phyloP scores from a whole-genome alignment of 768 basidiomycete species.

The Xerocomellus chrysenteron region DNA sequence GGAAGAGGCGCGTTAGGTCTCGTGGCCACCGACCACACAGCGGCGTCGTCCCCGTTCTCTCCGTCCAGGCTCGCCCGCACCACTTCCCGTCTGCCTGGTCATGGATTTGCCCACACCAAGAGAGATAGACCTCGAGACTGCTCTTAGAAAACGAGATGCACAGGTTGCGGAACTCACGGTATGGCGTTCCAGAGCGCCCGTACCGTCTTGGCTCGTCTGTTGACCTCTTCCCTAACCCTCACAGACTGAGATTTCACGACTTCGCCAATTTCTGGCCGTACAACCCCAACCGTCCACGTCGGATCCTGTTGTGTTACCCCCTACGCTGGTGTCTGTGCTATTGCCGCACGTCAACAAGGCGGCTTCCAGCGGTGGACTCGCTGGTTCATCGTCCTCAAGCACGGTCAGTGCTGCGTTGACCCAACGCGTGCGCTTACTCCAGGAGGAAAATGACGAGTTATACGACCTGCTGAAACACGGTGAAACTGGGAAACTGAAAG shows the following conservation, averaged over 20 bases:
- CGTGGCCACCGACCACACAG: constrained; percentile 30
- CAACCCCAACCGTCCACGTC: constrained; percentile 59
- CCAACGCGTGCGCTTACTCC: constrained; percentile 67
- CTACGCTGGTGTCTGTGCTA: constrained; percentile 64
- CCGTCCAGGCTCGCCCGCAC: constrained; percentile 13
- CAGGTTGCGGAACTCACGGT: constrained; percentile 74
- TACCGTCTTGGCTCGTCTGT: constrained; percentile 16
- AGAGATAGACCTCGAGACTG: constrained; percentile 79
- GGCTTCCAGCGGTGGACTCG: constrained; percentile 29
- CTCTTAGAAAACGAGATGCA: constrained; percentile 71
- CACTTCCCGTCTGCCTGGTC: constrained; percentile 16
- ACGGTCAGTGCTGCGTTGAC: constrained; percentile 74
- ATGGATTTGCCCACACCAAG: constrained; percentile 75
- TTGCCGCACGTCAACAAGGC: constrained; percentile 60
- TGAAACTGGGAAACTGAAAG: constrained; percentile 80
- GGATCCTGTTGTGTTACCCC: constrained; percentile 68
- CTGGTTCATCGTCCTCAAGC: constrained; percentile 40
- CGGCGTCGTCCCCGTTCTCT: constrained; percentile 16
- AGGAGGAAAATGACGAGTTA: constrained; percentile 86
- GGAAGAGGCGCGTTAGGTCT: constrained; percentile 28
- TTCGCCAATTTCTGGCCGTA: constrained; percentile 62
- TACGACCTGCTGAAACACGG: constrained; percentile 71
- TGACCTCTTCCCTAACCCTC: constrained; percentile 13
- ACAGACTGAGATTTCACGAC: constrained; percentile 71
- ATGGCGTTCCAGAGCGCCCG: constrained; percentile 20